Evolutionary conservation across 2,329 filamentous ascomycete genomes (phyloP), one percentile per base, ranked within the genome.

Genomic region (Pseudogymnoascus sp.): DNA sequence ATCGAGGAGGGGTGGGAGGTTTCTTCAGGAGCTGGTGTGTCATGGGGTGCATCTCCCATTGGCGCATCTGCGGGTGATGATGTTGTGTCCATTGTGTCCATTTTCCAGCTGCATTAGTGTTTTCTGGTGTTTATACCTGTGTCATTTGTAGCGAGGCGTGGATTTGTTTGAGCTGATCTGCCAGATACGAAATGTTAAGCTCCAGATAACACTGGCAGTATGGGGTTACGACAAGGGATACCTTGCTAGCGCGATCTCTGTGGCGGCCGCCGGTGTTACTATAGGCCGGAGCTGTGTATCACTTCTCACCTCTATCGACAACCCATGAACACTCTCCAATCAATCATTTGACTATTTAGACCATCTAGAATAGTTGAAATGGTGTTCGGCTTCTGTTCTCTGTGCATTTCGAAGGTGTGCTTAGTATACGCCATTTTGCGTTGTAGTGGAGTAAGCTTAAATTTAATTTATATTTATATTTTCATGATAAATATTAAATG

Each of bases 1-100:
- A 87, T 76, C 8, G 80, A 79, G 61, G 80, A 76, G 63, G 78
- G 78, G 29, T 76, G 75, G 61, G 72, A 72, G 42, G 73, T 75
- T 16, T 70, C 65, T 24, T 76, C 76, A 21, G 77, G 72, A 24
- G 73, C 72, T 75, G 77, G 50, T 29, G 11, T 14, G 6, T 56
- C 50, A 21, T 67, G 64, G 71, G 61, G 21, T 8, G 59, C 38
- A 26, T 40, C 59, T 40, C 59, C 59, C 35, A 38, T 61, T 40
- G 35, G 26, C 21, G 35, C 59, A 42, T 38, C 59, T 26, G 14
- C 13, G 6, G 10, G 26, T 26, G 13, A 16, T 16, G 19, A 6
- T 61, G n/a, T 31, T 40, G 14, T 16, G 14, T 61, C 59, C 53
- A 56, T 56, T 56, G 50, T 56, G 50, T 56, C 50, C 50, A 56